A percentile compares a stretch with the other conserved stretches of the same genome.
Evolutionary conservation across 768 basidiomycete genomes (phyloP).

Genomic region (Chalciporus sphaerocephalus): DNA sequence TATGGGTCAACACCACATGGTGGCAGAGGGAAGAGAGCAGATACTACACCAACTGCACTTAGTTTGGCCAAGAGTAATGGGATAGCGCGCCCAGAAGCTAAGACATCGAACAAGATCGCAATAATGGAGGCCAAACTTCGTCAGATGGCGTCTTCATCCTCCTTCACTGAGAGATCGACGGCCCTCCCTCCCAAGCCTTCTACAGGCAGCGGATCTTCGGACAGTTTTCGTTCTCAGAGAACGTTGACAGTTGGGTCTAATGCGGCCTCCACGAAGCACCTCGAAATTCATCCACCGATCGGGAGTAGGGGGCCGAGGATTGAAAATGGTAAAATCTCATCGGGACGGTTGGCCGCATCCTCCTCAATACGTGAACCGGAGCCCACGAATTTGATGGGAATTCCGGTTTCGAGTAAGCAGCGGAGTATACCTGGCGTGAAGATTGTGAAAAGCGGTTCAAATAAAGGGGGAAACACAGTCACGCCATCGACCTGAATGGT

Average conservation of each 20-base stretch:
- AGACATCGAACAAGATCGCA: conserved; percentile 86
- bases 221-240: conserved; percentile 2
- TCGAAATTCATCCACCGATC: background rate
- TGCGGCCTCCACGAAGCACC: background rate
- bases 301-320: background rate
- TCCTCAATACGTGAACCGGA: conserved; percentile 7
- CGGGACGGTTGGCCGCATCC: background rate
- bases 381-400: conserved; percentile 14
- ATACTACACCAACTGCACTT: conserved; percentile 76
- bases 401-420: conserved; percentile 17
- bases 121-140: conserved; percentile 93
- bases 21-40: conserved; percentile 42
- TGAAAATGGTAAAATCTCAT: background rate
- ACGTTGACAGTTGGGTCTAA: background rate
- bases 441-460: conserved; percentile 25
- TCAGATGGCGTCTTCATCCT: conserved; percentile 52
- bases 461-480: conserved; percentile 11
- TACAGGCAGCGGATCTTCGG: background rate
- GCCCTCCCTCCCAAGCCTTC: conserved; percentile 22
- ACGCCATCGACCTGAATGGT: conserved; percentile 9
- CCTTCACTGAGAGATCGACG: conserved; percentile 20
- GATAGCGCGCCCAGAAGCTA: conserved; percentile 48
- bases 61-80: conserved; percentile 79
- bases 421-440: conserved; percentile 32
- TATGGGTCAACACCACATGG: conserved; percentile 31